Evolutionary conservation across 1,284 basidiomycete genomes (phyloP).

Genomic region (Grifola frondosa): DNA sequence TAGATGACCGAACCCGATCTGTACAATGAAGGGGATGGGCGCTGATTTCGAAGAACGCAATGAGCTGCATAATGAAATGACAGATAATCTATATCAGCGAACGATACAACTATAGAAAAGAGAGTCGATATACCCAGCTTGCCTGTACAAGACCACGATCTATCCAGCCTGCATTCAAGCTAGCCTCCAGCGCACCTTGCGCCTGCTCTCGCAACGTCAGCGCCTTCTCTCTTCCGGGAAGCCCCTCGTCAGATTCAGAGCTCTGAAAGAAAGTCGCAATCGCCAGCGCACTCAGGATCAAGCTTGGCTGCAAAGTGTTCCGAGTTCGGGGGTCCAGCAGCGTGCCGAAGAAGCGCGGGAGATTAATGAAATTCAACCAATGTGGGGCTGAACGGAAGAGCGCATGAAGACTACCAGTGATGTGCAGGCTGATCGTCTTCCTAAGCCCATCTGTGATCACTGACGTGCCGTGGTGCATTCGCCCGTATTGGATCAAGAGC

Average conservation of each 20-base stretch:
- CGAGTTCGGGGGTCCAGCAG: constrained; percentile 56
- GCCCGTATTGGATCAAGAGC: constrained; percentile 55
- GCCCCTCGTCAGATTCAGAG: constrained; percentile 49
- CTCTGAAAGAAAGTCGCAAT: constrained; percentile 70
- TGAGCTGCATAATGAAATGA: constrained; percentile 41
- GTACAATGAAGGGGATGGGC: constrained; percentile 60
- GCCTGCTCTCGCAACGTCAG: constrained; percentile 62
- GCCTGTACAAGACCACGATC: constrained; percentile 71
- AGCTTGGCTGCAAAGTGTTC: constrained; percentile 61
- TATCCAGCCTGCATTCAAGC: constrained; percentile 65
- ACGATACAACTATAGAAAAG: constrained; percentile 2
- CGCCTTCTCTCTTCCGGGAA: constrained; percentile 50
- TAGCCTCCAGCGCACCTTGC: constrained; percentile 69
- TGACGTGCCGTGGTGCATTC: constrained; percentile 30
- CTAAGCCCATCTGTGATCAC: constrained; percentile 43
- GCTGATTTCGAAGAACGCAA: constrained; percentile 71
- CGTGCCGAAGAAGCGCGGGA: constrained; percentile 62
- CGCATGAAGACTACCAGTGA: constrained; percentile 61
- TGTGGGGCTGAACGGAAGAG: constrained; percentile 64
- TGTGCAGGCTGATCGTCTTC: constrained; percentile 41
- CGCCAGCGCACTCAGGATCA: constrained; percentile 64
- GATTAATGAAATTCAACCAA: constrained; percentile 72
- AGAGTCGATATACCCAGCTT: constrained; percentile 57
- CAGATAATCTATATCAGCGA: constrained; percentile 4
- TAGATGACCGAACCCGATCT: constrained; percentile 52